These are phyloP conservation scores for Exidia glandulosa DNA, from an alignment of 768 basidiomycete species.

Conservation along the genomic window DNA sequence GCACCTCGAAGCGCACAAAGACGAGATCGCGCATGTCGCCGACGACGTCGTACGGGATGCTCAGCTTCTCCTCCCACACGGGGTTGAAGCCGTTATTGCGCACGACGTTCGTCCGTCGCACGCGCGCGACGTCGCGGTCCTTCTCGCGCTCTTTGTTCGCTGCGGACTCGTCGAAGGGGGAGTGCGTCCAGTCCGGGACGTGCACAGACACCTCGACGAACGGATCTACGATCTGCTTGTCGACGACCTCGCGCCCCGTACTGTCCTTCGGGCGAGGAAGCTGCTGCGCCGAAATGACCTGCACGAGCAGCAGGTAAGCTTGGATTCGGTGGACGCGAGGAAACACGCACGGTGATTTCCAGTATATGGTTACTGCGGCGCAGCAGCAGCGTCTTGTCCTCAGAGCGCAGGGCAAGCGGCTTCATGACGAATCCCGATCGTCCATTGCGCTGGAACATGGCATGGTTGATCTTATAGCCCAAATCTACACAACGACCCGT, in stretches of 20 bases:
- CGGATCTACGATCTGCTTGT: constrained; percentile 52
- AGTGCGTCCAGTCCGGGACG: constrained; percentile 56
- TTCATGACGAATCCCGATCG: constrained; percentile 84
- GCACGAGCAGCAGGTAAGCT: neutral
- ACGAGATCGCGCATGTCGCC: constrained; percentile 72
- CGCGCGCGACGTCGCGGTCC: constrained; percentile 39
- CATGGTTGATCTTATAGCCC: constrained; percentile 85
- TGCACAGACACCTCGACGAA: constrained; percentile 74
- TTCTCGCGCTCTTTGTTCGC: constrained; percentile 18
- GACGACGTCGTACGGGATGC: constrained; percentile 64
- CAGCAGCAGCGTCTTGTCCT: constrained; percentile 46
- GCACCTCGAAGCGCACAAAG: constrained; percentile 71
- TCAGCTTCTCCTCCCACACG: constrained; percentile 62
- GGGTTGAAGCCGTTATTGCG: constrained; percentile 93
- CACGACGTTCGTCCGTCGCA: constrained; percentile 48
- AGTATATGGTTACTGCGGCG: constrained; percentile 48
- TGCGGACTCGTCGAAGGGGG: constrained; percentile 14
- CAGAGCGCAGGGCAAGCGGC: constrained; percentile 60
- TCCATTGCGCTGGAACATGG: constrained; percentile 92
- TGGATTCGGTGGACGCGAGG: neutral
- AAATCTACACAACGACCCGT: constrained; percentile 42
- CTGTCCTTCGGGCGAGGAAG: constrained; percentile 64
- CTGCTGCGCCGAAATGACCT: constrained; percentile 84
- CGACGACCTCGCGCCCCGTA: constrained; percentile 46
- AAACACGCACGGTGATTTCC: constrained; percentile 43